Conservation (phyloP, 192 early-diverging fungal species). For the Diversispora epigaea region DNA sequence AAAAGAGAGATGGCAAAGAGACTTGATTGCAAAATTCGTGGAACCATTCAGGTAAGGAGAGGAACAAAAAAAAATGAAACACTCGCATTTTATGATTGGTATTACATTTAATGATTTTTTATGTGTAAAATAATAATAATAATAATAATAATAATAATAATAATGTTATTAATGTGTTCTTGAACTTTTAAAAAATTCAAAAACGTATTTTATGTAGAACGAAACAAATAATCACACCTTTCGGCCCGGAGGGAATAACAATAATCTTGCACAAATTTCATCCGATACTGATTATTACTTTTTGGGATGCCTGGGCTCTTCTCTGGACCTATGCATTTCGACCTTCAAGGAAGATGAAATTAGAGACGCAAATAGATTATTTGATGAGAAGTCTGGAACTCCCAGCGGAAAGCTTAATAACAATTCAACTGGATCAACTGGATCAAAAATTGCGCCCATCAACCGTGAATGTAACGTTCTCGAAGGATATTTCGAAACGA, state of each 20-base stretch:
- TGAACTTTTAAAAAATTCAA: constrained; percentile 9
- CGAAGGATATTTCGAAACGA: constrained; percentile 18
- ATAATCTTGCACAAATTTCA: constrained; percentile 19
- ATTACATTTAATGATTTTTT: too few relatives aligned
- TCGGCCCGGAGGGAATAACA: constrained; percentile 17
- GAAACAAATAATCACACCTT: constrained; percentile 15
- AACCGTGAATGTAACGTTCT: constrained; percentile 15
- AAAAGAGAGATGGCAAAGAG: constrained; percentile 15
- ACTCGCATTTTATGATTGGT: too few relatives aligned
- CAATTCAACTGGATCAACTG: constrained; percentile 8
- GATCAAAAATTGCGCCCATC: constrained; percentile 13
- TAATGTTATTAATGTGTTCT: too few relatives aligned
- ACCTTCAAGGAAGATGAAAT: constrained; percentile 20
- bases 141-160: too few relatives aligned
- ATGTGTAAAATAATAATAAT: too few relatives aligned
- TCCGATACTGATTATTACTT: constrained; percentile 23
- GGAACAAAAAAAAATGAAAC: not conserved
- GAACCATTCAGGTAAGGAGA: constrained; percentile 23
- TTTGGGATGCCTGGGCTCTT: constrained; percentile 17
- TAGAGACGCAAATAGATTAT: constrained; percentile 18
- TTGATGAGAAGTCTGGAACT: constrained; percentile 4
- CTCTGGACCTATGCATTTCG: constrained; percentile 19
- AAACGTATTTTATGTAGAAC: constrained; percentile 23
- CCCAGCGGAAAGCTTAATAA: constrained; percentile 11
- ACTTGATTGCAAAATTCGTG: constrained; percentile 16